These are phyloP conservation scores for Allium sativum DNA, from an alignment of 106 monocot species.

Conservation along the genomic window DNA sequence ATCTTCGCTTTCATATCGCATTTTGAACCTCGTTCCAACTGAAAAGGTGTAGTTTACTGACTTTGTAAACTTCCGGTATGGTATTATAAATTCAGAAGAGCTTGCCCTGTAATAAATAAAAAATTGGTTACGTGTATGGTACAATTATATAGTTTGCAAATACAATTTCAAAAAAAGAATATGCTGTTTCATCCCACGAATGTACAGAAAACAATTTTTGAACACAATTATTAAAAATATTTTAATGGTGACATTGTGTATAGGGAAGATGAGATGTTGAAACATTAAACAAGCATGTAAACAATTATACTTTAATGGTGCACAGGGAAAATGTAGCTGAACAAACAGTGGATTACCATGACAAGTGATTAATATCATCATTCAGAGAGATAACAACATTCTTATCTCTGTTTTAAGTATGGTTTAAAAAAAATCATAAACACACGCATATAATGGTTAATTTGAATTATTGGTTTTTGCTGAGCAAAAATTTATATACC, in stretches of 20 bases:
- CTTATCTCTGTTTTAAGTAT: too few relatives aligned
- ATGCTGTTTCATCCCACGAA: background rate
- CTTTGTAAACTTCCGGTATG: slow-evolving; percentile 48
- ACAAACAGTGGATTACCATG: too few relatives aligned
- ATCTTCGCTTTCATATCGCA: slow-evolving; percentile 74
- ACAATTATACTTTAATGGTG: background rate
- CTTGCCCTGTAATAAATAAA: slow-evolving; percentile 28
- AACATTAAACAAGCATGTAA: background rate
- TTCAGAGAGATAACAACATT: too few relatives aligned
- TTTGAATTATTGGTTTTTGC: too few relatives aligned
- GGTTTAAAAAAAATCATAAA: too few relatives aligned
- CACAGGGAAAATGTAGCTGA: too few relatives aligned
- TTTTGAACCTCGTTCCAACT: slow-evolving; percentile 52
- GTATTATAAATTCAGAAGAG: slow-evolving; percentile 55
- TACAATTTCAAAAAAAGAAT: background rate
- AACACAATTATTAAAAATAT: too few relatives aligned
- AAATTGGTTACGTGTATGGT: background rate
- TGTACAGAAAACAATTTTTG: background rate
- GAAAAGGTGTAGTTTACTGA: slow-evolving; percentile 53
- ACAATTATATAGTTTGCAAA: background rate
- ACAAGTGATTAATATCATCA: too few relatives aligned
- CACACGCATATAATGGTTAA: too few relatives aligned
- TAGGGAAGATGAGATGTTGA: background rate
- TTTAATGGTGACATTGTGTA: background rate
- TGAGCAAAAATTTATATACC: too few relatives aligned